phyloP scores from a whole-genome alignment of 2,329 filamentous ascomycete genomes.

The Talaromyces sp. region DNA sequence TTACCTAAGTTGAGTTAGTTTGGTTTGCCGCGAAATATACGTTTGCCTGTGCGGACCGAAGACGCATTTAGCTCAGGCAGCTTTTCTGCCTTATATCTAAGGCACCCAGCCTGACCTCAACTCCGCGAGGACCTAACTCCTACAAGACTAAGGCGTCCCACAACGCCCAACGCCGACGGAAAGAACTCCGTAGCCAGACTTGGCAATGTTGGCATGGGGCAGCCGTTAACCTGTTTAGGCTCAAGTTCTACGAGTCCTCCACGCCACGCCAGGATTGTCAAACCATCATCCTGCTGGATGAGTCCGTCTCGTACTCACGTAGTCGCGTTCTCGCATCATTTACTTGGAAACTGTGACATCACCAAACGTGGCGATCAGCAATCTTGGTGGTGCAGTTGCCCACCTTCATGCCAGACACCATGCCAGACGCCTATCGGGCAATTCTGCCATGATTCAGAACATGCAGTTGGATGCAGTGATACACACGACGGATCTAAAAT shows the following conservation, averaged over 20 bases:
- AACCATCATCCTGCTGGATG: not conserved
- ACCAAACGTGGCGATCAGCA: not conserved
- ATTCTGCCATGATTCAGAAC: not conserved
- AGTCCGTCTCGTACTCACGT: not conserved
- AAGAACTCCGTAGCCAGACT: not conserved
- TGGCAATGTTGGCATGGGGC: not conserved
- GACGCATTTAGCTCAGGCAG: not conserved
- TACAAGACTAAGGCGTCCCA: not conserved
- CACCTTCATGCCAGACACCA: not conserved
- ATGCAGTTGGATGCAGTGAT: not conserved
- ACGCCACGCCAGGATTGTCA: not conserved
- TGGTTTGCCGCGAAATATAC: slow-evolving; percentile 15
- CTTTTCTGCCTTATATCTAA: not conserved
- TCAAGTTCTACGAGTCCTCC: not conserved
- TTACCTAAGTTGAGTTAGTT: not conserved
- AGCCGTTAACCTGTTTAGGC: not conserved
- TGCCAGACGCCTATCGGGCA: not conserved
- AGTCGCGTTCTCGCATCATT: not conserved
- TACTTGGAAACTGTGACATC: not conserved
- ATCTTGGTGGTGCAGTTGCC: not conserved
- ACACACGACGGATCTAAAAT: not conserved
- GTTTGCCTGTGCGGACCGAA: not conserved
- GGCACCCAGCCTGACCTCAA: not conserved
- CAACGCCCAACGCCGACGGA: not conserved
- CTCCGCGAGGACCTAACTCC: not conserved